These are phyloP conservation scores for Xylaria palmicola DNA, from an alignment of 495 filamentous ascomycete species.

Conservation along the genomic window DNA sequence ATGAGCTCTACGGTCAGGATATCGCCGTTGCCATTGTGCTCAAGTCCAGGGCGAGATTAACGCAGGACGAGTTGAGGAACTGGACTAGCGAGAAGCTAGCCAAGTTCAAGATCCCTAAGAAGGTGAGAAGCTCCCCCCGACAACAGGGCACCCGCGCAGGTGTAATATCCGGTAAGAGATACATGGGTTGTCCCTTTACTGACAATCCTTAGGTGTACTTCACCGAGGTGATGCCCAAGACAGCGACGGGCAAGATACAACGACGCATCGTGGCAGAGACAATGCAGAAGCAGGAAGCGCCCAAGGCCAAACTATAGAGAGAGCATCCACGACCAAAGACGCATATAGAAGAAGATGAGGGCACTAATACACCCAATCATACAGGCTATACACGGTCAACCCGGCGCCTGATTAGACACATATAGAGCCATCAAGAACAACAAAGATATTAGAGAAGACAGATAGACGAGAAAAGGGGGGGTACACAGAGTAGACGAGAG, in stretches of 20 bases:
- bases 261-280: slow-evolving; percentile 74
- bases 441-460: too few species aligned
- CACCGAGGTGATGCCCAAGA: slow-evolving; percentile 79
- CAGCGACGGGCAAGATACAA: slow-evolving; percentile 87
- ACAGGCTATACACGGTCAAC: too few species aligned
- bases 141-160: not conserved
- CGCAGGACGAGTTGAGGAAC: slow-evolving; percentile 56
- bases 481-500: too few species aligned
- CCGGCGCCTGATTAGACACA: too few species aligned
- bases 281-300: slow-evolving; percentile 60
- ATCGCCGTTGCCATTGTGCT: slow-evolving; percentile 74
- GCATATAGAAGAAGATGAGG: not conserved
- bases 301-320: slow-evolving; percentile 41
- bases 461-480: too few species aligned
- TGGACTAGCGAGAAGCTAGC: slow-evolving; percentile 68
- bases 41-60: slow-evolving; percentile 57
- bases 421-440: too few species aligned
- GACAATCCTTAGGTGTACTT: slow-evolving; percentile 63
- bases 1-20: slow-evolving; percentile 79
- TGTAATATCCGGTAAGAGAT: not conserved
- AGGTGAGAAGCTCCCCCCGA: slow-evolving; percentile 47
- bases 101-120: slow-evolving; percentile 84
- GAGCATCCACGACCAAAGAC: not conserved
- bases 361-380: too few species aligned
- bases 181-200: not conserved